Evolutionary conservation across 192 early-diverging fungal species (phyloP).

Genomic region (Kickxella alabastrina): DNA sequence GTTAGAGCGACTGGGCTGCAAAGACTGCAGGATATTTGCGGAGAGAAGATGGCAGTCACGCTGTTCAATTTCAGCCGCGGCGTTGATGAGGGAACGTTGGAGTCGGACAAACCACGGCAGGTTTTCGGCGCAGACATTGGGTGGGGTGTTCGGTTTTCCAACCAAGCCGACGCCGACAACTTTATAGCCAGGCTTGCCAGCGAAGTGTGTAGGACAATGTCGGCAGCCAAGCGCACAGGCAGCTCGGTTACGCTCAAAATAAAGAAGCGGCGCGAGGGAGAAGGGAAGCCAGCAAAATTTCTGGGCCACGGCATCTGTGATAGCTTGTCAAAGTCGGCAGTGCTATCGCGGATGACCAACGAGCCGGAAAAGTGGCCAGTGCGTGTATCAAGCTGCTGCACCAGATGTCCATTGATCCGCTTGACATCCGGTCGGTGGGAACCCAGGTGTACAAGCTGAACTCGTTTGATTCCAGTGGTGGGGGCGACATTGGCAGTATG

Average conservation of each 20-base stretch:
- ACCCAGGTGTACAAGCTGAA: slow-evolving; percentile 36
- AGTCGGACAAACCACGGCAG: slow-evolving; percentile 64
- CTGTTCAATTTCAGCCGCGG: slow-evolving; percentile 72
- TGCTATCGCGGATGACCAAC: slow-evolving; percentile 50
- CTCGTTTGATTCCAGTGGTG: background rate
- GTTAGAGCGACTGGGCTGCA: slow-evolving; percentile 40
- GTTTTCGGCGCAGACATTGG: slow-evolving; percentile 80
- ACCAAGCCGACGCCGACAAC: slow-evolving; percentile 57
- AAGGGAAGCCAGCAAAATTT: slow-evolving; percentile 55
- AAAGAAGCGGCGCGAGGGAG: slow-evolving; percentile 53
- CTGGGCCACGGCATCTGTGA: slow-evolving; percentile 68
- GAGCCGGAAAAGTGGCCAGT: slow-evolving; percentile 30
- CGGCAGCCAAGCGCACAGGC: slow-evolving; percentile 53
- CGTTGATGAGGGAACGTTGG: slow-evolving; percentile 65
- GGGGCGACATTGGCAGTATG: slow-evolving; percentile 12
- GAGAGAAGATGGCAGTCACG: slow-evolving; percentile 64
- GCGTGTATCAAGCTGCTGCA: slow-evolving; percentile 18
- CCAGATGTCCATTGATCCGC: slow-evolving; percentile 19
- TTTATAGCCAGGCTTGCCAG: slow-evolving; percentile 64
- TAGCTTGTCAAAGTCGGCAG: slow-evolving; percentile 52
- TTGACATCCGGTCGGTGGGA: slow-evolving; percentile 43
- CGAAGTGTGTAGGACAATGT: slow-evolving; percentile 66
- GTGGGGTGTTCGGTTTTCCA: slow-evolving; percentile 88
- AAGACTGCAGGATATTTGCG: slow-evolving; percentile 60
- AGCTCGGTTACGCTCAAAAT: slow-evolving; percentile 67